Base-by-base conservation (phyloP, 352 stramenopile species). In the Globisporangium acanthophoron region DNA sequence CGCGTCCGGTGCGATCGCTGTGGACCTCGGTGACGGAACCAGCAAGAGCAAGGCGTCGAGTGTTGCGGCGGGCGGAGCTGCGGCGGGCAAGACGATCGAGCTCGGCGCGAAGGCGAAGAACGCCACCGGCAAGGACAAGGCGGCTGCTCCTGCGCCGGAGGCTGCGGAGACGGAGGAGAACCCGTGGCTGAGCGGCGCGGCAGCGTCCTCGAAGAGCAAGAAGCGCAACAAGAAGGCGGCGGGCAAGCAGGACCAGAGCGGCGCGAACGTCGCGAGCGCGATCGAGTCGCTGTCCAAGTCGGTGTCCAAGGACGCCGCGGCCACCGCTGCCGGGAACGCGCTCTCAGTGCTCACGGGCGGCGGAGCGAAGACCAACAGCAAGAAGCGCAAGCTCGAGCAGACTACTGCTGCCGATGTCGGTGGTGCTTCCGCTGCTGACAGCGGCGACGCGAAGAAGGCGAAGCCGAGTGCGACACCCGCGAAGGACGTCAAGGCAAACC, bases 251-350 rank as follows among this genome's bases (percentile, higher is more conserved):
- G 65, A 73, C 29, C 64, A 74, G 49, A 66, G 54, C 40, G 69
- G 60, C 12, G 61, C 65, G 2, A 68, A 78, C 41, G 73, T 89
- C 44, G 78, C 68, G 33, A 71, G 66, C 31, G 79, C 78, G 13
- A 86, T 91, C 31, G 81, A 82, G 54, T 85, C 81, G 47, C 60
- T 88, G 13, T 66, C 67, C 12, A 77, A 88, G 64, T 68, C 79
- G 21, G 72, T 80, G 7, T 59, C 66, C 33, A 71, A 69, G 45
- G 58, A 56, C 31, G 65, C 29, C 7, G 55, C 69, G 1, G 60
- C 65, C 18, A 44, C 27, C 9, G 56, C 67, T 2, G 54, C 69
- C 6, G 47, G 52, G 27, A 67, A 68, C 35, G 65, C 65, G 3
- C 51, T 56, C 9, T 59, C 57, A 16, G 21, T 55, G 40, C 58